A percentile compares a stretch with the other conserved stretches of the same genome.
phyloP scores from a whole-genome alignment of 306 rosid species.

The Trifolium pratense region DNA sequence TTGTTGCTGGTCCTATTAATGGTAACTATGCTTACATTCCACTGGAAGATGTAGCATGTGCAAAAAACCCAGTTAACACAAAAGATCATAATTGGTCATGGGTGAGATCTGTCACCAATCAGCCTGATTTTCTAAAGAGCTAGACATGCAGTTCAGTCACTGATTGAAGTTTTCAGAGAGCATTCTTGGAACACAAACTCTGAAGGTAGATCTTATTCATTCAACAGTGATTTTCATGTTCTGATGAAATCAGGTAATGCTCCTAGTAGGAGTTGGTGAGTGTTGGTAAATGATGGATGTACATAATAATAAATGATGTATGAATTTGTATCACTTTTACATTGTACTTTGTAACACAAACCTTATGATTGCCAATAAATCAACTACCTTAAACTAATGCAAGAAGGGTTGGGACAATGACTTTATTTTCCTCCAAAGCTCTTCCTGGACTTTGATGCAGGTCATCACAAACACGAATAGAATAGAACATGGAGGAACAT shows the following conservation, averaged over 20 bases:
- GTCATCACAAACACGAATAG: not conserved
- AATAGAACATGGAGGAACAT: not conserved
- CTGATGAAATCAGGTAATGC: slow-evolving; percentile 2
- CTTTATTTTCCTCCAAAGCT: not conserved
- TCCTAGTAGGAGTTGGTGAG: not conserved
- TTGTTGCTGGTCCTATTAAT: slow-evolving; percentile 79
- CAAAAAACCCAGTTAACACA: slow-evolving; percentile 63
- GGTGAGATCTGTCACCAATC: slow-evolving; percentile 85
- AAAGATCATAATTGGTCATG: slow-evolving; percentile 89
- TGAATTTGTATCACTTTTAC: slow-evolving; percentile 23
- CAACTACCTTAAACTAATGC: not conserved
- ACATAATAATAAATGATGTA: slow-evolving; percentile 21
- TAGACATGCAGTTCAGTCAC: slow-evolving; percentile 3
- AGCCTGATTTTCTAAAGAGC: slow-evolving; percentile 71
- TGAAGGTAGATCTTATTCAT: not conserved
- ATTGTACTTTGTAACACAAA: slow-evolving; percentile 2
- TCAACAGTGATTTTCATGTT: slow-evolving; percentile 15
- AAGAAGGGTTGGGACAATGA: not conserved
- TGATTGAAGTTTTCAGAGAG: slow-evolving; percentile 7
- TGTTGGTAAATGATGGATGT: slow-evolving; percentile 23
- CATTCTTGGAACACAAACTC: slow-evolving; percentile 1
- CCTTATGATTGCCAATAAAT: not conserved
- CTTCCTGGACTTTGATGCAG: not conserved
- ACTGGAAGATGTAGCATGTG: slow-evolving; percentile 72
- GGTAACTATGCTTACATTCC: slow-evolving; percentile 79